Conservation (phyloP, 192 early-diverging fungal species). For the Rhizoclosmatium globosum region DNA sequence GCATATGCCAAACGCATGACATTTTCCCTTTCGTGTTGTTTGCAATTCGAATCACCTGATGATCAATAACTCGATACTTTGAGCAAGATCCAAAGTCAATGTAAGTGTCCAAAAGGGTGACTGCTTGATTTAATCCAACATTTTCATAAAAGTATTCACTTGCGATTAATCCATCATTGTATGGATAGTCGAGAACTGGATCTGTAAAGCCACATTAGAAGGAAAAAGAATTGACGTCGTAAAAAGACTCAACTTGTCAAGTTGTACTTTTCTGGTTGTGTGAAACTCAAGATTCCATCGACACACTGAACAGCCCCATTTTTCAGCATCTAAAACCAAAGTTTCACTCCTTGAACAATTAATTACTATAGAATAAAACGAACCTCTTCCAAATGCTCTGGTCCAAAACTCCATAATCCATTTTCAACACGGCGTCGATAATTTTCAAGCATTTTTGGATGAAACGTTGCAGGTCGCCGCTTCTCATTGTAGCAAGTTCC, state of each 20-base stretch:
- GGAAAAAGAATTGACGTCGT: neutral
- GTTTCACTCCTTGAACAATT: neutral
- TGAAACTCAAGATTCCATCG: conserved; percentile 45
- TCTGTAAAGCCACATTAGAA: conserved; percentile 4
- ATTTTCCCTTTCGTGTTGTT: conserved; percentile 66
- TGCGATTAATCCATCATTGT: conserved; percentile 43
- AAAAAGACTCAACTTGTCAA: conserved; percentile 11
- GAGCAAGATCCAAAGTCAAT: conserved; percentile 66
- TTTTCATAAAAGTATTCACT: conserved; percentile 66
- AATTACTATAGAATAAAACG: conserved; percentile 18
- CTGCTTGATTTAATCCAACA: conserved; percentile 42
- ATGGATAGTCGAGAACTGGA: conserved; percentile 48
- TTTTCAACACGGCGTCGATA: conserved; percentile 55
- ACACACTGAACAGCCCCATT: conserved; percentile 43
- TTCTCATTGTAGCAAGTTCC: conserved; percentile 68
- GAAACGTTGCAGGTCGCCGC: conserved; percentile 61
- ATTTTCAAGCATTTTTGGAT: conserved; percentile 50
- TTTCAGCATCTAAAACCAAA: conserved; percentile 51
- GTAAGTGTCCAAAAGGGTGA: conserved; percentile 55
- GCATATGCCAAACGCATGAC: conserved; percentile 64
- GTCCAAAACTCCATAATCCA: conserved; percentile 60
- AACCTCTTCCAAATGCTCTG: conserved; percentile 68
- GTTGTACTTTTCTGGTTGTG: conserved; percentile 28
- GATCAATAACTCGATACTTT: conserved; percentile 59
- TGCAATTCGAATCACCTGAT: conserved; percentile 51